Conservation (phyloP, 2,329 filamentous ascomycete species). For the Diaporthe sp. region DNA sequence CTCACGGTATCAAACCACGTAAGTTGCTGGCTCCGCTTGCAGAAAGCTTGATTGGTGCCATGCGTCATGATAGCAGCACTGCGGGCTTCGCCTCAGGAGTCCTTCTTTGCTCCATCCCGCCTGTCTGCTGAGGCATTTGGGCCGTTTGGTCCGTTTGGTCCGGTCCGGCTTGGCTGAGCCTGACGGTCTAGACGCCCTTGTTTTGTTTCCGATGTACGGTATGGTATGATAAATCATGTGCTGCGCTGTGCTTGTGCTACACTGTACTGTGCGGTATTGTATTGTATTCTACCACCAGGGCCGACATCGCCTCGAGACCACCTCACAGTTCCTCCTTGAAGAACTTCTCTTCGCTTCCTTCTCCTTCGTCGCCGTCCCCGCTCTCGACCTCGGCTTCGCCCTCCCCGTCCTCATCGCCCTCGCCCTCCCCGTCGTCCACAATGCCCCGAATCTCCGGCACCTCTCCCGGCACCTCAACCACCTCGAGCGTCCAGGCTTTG, state of each 20-base stretch:
- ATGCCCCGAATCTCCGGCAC: constrained; percentile 75
- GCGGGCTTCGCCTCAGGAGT: constrained; percentile 14
- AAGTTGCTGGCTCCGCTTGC: constrained; percentile 17
- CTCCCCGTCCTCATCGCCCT: constrained; percentile 43
- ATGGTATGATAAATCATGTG: constrained; percentile 11
- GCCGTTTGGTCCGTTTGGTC: background rate
- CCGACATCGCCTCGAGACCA: constrained; percentile 1
- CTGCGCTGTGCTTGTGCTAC: background rate
- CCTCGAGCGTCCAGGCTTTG: constrained; percentile 82
- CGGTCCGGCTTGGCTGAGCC: background rate
- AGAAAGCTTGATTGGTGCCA: constrained; percentile 21
- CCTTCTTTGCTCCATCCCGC: background rate
- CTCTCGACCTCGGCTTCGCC: constrained; percentile 37
- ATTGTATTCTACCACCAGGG: background rate
- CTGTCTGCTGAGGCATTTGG: background rate
- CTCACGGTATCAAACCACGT: constrained; percentile 25
- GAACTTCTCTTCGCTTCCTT: constrained; percentile 62
- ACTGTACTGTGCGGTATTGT: background rate
- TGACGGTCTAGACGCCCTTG: background rate
- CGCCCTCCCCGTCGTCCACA: constrained; percentile 68
- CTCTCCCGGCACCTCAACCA: constrained; percentile 75
- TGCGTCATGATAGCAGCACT: constrained; percentile 11
- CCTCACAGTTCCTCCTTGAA: constrained; percentile 64
- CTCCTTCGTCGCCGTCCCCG: constrained; percentile 36
- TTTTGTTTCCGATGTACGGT: background rate